A percentile compares a stretch with the other conserved stretches of the same genome.
Conservation (phyloP, 2,329 filamentous ascomycete species). For the Ramularia endophylla region DNA sequence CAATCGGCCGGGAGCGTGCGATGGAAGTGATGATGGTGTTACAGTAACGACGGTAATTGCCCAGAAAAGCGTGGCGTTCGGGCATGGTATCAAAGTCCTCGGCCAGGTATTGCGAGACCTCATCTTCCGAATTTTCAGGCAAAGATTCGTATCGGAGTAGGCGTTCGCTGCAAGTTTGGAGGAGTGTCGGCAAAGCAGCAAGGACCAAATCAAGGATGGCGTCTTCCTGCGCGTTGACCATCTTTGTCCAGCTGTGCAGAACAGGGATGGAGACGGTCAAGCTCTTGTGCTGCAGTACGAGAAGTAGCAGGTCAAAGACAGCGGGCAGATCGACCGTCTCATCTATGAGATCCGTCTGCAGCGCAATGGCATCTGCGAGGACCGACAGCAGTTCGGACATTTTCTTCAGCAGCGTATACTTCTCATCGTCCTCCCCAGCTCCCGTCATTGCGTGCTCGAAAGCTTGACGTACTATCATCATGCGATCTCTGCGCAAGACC, state of each 20-base stretch:
- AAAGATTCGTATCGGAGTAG: slow-evolving; percentile 83
- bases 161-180: slow-evolving; percentile 77
- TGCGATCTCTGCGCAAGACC: slow-evolving; percentile 24
- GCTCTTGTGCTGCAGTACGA: slow-evolving; percentile 76
- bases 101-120: slow-evolving; percentile 73
- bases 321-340: slow-evolving; percentile 61
- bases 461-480: slow-evolving; percentile 26
- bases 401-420: slow-evolving; percentile 89
- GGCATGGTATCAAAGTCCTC: slow-evolving; percentile 95
- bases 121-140: slow-evolving; percentile 73
- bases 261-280: slow-evolving; percentile 90
- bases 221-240: slow-evolving; percentile 67
- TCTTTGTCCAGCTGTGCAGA: slow-evolving; percentile 79
- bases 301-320: slow-evolving; percentile 73
- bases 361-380: slow-evolving; percentile 75
- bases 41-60: slow-evolving; percentile 91
- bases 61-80: slow-evolving; percentile 88
- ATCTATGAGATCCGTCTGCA: slow-evolving; percentile 59
- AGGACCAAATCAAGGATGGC: slow-evolving; percentile 57
- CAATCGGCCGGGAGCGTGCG: slow-evolving; percentile 71
- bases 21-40: slow-evolving; percentile 81
- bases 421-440: slow-evolving; percentile 77
- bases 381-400: slow-evolving; percentile 89
- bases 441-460: slow-evolving; percentile 23
- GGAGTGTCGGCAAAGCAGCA: slow-evolving; percentile 63